Base-by-base conservation (phyloP, 345 rosid genomes). In the Eucalyptus urophylla region DNA sequence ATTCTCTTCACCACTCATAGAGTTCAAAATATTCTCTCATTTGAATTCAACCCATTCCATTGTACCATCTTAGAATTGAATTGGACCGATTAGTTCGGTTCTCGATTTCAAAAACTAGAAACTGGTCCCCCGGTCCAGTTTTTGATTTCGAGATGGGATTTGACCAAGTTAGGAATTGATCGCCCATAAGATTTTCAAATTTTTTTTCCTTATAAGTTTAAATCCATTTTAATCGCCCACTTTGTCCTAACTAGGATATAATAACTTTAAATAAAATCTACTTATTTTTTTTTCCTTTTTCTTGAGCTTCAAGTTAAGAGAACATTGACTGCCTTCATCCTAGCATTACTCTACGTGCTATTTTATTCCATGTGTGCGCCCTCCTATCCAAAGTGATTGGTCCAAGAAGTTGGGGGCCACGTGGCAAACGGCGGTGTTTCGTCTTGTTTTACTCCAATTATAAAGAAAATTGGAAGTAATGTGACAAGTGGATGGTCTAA, bases 71-170 rank as follows among this genome's bases (percentile, higher is more conserved):
- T 1, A 21, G 0, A 53, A 53, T 53, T 0, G 25, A 53, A 53
- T 53, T 0, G 9, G 25, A 53, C 0, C 11, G 25, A 1, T 53
- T 53, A 5, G 1, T 53, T 53, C 0, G 1, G 11, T 21, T 53
- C 25, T 53, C 1, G 5, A 53, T 53, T 53, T 53, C 5, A 0
- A 1, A 53, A 53, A 1, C 58, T 53, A 53, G 24, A 53, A 53
- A 53, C 5, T 0, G 0, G 5, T 53, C 10, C 0, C 0, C 11
- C 58, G 21, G 0, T 53, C 11, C 0, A 19, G 25, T 53, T 53
- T 53, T 53, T 53, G 1, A 53, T 53, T 53, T 21, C 11, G 0
- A 53, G 58, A 53, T 53, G 25, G 25, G 5, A 21, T 53, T 1
- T 53, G 58, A 53, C 25, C 0, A 53, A 0, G 8, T 53, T 53